These are phyloP conservation scores for Diatrype stigma DNA, from an alignment of 2,329 filamentous ascomycete genomes.

Conservation along the genomic window DNA sequence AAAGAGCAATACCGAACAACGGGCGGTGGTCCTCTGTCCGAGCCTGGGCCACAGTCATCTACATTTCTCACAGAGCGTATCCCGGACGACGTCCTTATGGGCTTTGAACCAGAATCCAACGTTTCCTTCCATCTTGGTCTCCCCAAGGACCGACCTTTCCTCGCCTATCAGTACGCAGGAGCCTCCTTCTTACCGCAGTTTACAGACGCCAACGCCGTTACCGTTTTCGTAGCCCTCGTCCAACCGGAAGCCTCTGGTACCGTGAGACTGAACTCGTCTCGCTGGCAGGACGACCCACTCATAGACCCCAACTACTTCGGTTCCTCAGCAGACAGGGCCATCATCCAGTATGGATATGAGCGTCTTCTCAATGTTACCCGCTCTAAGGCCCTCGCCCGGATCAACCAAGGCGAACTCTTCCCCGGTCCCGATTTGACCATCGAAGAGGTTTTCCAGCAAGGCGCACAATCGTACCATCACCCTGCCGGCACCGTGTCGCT, in stretches of 20 bases:
- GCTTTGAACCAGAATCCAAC: slow-evolving; percentile 7
- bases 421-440: slow-evolving; percentile 13
- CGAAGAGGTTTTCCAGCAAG: slow-evolving; percentile 11
- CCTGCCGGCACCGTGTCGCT: slow-evolving; percentile 15
- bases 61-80: slow-evolving; percentile 9
- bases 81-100: slow-evolving; percentile 11
- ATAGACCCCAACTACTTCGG: slow-evolving; percentile 48
- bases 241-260: slow-evolving; percentile 15
- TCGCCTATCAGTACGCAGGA: slow-evolving; percentile 10
- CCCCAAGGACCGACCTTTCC: slow-evolving; percentile 11
- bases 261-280: slow-evolving; percentile 42
- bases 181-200: slow-evolving; percentile 41
- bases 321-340: slow-evolving; percentile 30
- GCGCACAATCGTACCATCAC: slow-evolving; percentile 14
- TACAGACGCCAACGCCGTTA: slow-evolving; percentile 30
- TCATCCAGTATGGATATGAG: slow-evolving; percentile 12
- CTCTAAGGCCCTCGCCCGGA: slow-evolving; percentile 2
- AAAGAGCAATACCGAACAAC: slow-evolving; percentile 10
- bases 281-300: slow-evolving; percentile 48
- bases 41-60: slow-evolving; percentile 1
- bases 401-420: slow-evolving; percentile 9
- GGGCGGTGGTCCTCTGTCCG: slow-evolving; percentile 9
- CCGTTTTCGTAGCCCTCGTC: slow-evolving; percentile 22
- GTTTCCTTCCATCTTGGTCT: slow-evolving; percentile 9
- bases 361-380: slow-evolving; percentile 8